Evolutionary conservation across 163 green algal genomes (phyloP), one percentile per base, ranked within the genome.

Genomic region (Scenedesmus sp.): DNA sequence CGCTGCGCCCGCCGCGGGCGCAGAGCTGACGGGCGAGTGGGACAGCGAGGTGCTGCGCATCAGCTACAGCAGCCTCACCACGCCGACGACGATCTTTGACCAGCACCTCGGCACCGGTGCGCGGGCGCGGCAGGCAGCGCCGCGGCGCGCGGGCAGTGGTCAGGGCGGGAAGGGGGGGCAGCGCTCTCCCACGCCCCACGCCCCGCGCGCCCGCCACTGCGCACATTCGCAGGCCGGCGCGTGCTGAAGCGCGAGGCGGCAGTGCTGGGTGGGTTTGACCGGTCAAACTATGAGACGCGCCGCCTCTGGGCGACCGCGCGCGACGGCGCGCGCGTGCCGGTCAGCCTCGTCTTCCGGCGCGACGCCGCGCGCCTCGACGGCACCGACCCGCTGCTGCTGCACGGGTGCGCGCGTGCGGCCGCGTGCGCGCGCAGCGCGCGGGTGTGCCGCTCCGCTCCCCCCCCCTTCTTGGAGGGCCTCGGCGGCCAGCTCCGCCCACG

Each of bases 241-340:
- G 57, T 29, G 0, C 26, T 69, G 3, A 93, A 94, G 83, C 93
- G 94, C 74, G 91, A 97, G 73, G 70, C 88, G 66, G 88, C 92
- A 6, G 91, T 97, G 60, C 87, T 95, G 66, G 91, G 91, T 14
- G 93, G 91, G 47, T 97, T 96, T 79, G 86, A 93, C 77, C 69
- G 81, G 31, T 60, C 81, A 24, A 80, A 90, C 14, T 98, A 98
- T 82, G 70, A 66, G 34, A 97, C 90, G 3, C 75, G 94, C 77
- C 83, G 94, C 1, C 75, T 95, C 51, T 95, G 91, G 93, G 93
- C 93, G 14, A 89, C 75, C 0, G 88, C 88, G 2, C 57, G 73
- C 2, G 96, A 98, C 72, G 92, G 91, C 31, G 84, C 84, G 3
- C 85, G 87, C 45, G 89, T 98, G 24, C 44, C 39, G 39, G 10